These are phyloP conservation scores for Sequoia sempervirens DNA, from an alignment of 75 land plant genomes.

Conservation along the genomic window DNA sequence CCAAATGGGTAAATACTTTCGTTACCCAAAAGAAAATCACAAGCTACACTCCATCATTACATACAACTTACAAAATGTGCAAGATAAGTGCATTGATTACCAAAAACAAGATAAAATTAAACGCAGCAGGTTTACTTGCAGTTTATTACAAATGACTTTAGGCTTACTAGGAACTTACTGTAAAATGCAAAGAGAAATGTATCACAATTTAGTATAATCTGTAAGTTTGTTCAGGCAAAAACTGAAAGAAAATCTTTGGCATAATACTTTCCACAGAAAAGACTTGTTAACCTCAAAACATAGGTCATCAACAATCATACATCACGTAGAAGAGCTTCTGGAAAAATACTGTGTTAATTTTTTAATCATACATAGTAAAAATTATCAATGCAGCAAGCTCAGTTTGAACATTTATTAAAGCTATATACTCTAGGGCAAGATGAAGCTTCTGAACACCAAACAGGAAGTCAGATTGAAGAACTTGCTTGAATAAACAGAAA, in stretches of 20 bases:
- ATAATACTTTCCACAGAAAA: not conserved
- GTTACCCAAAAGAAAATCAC: not conserved
- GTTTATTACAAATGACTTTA: not conserved
- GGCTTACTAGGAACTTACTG: not conserved
- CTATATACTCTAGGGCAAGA: not conserved
- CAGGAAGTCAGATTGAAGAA: not conserved
- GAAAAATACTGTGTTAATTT: not conserved
- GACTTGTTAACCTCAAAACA: not conserved
- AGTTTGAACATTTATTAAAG: not conserved
- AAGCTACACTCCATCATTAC: not conserved
- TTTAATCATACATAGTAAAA: not conserved
- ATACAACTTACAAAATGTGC: too few relatives aligned
- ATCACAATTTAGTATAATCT: not conserved
- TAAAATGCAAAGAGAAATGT: not conserved
- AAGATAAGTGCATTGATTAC: not conserved
- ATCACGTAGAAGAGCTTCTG: not conserved
- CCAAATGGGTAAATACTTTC: not conserved
- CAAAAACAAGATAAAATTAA: not conserved
- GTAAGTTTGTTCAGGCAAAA: not conserved
- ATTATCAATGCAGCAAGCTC: not conserved
- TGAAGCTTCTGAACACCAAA: not conserved
- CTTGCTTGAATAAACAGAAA: not conserved
- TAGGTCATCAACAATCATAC: not conserved
- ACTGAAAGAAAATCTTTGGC: not conserved
- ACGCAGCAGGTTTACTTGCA: not conserved